Evolutionary conservation across 805 yeast genomes (phyloP).

Genomic region (Sugiyamaella valdiviana): DNA sequence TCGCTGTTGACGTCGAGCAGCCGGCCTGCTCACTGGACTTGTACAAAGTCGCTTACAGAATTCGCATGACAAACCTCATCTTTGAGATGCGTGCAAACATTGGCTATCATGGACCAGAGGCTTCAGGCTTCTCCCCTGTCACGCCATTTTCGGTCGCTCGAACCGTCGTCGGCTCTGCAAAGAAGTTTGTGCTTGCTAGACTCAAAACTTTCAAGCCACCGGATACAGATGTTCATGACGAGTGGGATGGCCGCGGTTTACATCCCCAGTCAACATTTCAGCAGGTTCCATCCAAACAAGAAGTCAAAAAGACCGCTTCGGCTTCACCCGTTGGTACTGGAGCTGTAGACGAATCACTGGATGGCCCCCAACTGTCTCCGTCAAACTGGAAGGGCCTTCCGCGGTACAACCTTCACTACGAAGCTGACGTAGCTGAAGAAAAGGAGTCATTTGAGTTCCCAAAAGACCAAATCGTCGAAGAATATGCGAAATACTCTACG

Average conservation of each 20-base stretch:
- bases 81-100: slow-evolving; percentile 65
- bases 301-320: neutral
- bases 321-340: neutral
- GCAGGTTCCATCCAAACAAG: neutral
- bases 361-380: neutral
- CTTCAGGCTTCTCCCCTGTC: slow-evolving; percentile 7
- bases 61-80: slow-evolving; percentile 48
- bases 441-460: slow-evolving; percentile 19
- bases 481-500: slow-evolving; percentile 76
- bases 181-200: neutral
- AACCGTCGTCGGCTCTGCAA: neutral
- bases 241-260: too few relatives aligned
- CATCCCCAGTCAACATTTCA: neutral
- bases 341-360: neutral
- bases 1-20: slow-evolving; percentile 49
- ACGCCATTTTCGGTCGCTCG: neutral
- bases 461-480: slow-evolving; percentile 39
- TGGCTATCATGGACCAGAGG: slow-evolving; percentile 41
- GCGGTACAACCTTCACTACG: slow-evolving; percentile 50
- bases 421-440: slow-evolving; percentile 30
- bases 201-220: neutral
- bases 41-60: slow-evolving; percentile 42
- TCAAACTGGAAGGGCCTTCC: slow-evolving; percentile 70
- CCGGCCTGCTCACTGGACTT: slow-evolving; percentile 50
- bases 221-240: too few relatives aligned